Conservation (phyloP, 2,329 filamentous ascomycete genomes). For the Bipolaris gigantea region DNA sequence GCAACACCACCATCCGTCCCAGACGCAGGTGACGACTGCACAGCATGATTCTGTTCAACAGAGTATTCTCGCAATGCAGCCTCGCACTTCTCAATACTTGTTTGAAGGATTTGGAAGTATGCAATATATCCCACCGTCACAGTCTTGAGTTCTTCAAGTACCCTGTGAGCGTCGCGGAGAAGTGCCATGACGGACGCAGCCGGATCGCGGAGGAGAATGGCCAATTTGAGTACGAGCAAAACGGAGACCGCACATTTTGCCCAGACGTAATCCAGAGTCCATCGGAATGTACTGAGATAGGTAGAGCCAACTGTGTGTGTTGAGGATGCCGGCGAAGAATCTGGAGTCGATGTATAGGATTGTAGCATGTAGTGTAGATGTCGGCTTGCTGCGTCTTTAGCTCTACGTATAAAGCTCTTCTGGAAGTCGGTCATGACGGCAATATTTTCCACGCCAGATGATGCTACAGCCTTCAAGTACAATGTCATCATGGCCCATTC, state of each 20-base stretch:
- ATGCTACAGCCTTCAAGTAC: slow-evolving; percentile 55
- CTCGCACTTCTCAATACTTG: slow-evolving; percentile 56
- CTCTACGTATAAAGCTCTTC: slow-evolving; percentile 52
- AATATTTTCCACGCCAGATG: slow-evolving; percentile 55
- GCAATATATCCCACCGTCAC: slow-evolving; percentile 50
- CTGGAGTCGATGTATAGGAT: slow-evolving; percentile 16
- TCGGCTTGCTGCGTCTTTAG: slow-evolving; percentile 55
- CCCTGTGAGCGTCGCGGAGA: slow-evolving; percentile 48
- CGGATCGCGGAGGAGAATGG: slow-evolving; percentile 52
- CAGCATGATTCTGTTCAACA: slow-evolving; percentile 14
- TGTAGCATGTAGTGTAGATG: slow-evolving; percentile 55
- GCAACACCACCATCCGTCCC: slow-evolving; percentile 30
- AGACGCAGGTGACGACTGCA: background rate
- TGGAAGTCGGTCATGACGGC: slow-evolving; percentile 56
- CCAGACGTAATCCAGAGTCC: slow-evolving; percentile 62
- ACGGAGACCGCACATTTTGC: slow-evolving; percentile 62
- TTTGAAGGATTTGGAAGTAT: slow-evolving; percentile 54
- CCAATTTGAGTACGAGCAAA: slow-evolving; percentile 57
- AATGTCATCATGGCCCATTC: slow-evolving; percentile 59
- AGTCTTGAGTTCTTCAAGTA: slow-evolving; percentile 50
- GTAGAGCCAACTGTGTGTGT: slow-evolving; percentile 11
- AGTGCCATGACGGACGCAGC: slow-evolving; percentile 46
- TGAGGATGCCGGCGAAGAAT: slow-evolving; percentile 21
- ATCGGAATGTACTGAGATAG: slow-evolving; percentile 57
- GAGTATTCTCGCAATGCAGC: slow-evolving; percentile 48